phyloP scores from a whole-genome alignment of 2,329 filamentous ascomycete species.

The Paraphoma chrysanthemicola region DNA sequence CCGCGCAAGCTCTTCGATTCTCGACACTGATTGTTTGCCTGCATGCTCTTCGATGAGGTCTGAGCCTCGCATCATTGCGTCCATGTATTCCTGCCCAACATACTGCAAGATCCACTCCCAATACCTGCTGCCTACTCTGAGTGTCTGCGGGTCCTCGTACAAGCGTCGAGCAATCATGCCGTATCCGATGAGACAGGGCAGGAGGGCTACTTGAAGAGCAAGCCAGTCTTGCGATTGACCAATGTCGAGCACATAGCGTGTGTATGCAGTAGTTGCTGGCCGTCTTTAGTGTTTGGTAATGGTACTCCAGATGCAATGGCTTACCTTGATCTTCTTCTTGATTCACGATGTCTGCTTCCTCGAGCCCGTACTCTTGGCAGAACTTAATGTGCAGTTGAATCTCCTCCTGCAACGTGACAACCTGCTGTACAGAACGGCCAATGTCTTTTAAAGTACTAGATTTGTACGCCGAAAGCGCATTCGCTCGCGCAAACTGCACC shows the following conservation, averaged over 20 bases:
- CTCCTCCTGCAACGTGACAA: slow-evolving; percentile 79
- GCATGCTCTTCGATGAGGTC: slow-evolving; percentile 79
- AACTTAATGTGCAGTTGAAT: slow-evolving; percentile 83
- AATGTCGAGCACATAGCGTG: slow-evolving; percentile 83
- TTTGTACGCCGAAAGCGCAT: slow-evolving; percentile 86
- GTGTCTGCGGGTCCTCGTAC: slow-evolving; percentile 66
- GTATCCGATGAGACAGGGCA: slow-evolving; percentile 91
- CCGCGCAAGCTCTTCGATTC: slow-evolving; percentile 81
- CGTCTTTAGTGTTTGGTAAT: slow-evolving; percentile 3
- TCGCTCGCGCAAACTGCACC: slow-evolving; percentile 85
- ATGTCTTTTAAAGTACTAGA: slow-evolving; percentile 76
- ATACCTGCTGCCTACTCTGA: slow-evolving; percentile 73
- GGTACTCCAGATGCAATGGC: neutral
- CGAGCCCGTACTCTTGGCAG: slow-evolving; percentile 81
- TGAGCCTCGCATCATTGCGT: slow-evolving; percentile 73
- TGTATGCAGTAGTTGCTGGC: slow-evolving; percentile 81
- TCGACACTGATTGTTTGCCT: slow-evolving; percentile 71
- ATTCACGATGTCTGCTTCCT: slow-evolving; percentile 72
- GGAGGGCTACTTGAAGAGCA: slow-evolving; percentile 81
- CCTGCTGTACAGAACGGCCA: slow-evolving; percentile 70
- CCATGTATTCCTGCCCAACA: slow-evolving; percentile 76
- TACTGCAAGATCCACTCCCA: slow-evolving; percentile 95
- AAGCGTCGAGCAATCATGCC: slow-evolving; percentile 78
- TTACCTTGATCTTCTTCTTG: slow-evolving; percentile 77
- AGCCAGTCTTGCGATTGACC: slow-evolving; percentile 89